Evolutionary conservation across 1,284 basidiomycete species (phyloP).

Genomic region (Sporisorium scitamineum): DNA sequence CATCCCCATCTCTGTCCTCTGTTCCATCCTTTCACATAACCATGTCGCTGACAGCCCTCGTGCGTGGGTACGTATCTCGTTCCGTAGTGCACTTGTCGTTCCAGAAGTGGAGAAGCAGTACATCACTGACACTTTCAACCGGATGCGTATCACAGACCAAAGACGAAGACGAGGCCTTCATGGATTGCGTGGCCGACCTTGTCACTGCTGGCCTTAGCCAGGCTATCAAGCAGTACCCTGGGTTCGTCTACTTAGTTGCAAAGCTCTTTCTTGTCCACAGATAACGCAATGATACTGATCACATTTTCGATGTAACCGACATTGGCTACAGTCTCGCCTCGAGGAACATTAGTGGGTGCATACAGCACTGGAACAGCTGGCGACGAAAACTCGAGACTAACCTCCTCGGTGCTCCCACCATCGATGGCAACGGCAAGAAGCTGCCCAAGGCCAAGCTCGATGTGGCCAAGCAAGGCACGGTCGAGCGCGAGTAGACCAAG

Average conservation of each 20-base stretch:
- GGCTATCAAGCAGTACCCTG: constrained; percentile 12
- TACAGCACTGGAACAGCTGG: constrained; percentile 12
- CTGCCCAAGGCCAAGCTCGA: constrained; percentile 6
- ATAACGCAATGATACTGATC: background rate
- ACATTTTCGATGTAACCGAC: background rate
- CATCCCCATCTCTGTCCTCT: too few species aligned
- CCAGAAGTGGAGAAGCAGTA: background rate
- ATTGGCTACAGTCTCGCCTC: constrained; percentile 4
- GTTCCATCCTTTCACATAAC: background rate
- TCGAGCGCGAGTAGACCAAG: background rate
- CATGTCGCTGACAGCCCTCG: background rate
- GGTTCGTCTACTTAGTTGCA: constrained; percentile 14
- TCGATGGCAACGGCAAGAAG: constrained; percentile 27
- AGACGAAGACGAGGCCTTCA: constrained; percentile 19
- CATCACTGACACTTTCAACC: background rate
- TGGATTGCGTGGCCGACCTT: constrained; percentile 7
- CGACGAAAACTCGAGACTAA: constrained; percentile 17
- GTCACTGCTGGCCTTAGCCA: constrained; percentile 7
- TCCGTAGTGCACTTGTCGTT: background rate
- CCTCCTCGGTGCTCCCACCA: constrained; percentile 10
- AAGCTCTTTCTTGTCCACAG: background rate
- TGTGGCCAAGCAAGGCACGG: background rate
- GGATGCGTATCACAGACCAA: constrained; percentile 6
- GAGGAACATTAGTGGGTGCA: background rate
- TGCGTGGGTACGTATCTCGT: background rate